Percentiles rank a stretch among this genome's conserved stretches.
Conservation (phyloP, 495 filamentous ascomycete genomes). For the Aspergillus carlsbadensis region DNA sequence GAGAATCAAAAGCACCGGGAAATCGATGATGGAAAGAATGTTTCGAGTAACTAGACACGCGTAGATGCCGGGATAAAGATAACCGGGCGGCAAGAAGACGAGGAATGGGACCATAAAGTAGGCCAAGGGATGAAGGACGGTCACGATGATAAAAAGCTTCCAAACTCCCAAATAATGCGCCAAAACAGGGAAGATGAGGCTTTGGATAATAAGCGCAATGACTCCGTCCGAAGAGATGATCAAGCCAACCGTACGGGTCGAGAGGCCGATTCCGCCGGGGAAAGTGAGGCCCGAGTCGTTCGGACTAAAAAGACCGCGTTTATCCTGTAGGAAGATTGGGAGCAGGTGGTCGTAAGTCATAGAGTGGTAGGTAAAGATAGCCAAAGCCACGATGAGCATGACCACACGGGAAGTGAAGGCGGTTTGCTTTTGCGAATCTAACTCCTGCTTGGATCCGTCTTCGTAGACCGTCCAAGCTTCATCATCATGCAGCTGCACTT, state of each 20-base stretch:
- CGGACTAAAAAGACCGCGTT: slow-evolving; percentile 31
- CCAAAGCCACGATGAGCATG: slow-evolving; percentile 68
- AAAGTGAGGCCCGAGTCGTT: slow-evolving; percentile 52
- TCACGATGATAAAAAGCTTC: slow-evolving; percentile 69
- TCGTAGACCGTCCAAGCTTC: slow-evolving; percentile 48
- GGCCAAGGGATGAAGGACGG: slow-evolving; percentile 69
- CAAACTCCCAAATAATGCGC: slow-evolving; percentile 73
- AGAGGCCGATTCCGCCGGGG: slow-evolving; percentile 72
- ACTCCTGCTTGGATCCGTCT: slow-evolving; percentile 42
- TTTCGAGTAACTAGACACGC: slow-evolving; percentile 69
- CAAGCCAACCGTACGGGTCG: slow-evolving; percentile 69
- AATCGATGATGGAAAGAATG: slow-evolving; percentile 71
- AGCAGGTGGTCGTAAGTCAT: slow-evolving; percentile 86
- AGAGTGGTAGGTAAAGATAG: slow-evolving; percentile 83
- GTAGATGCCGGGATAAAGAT: slow-evolving; percentile 70
- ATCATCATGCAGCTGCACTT: slow-evolving; percentile 49
- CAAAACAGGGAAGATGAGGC: slow-evolving; percentile 68
- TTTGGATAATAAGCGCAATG: slow-evolving; percentile 79
- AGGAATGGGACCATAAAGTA: slow-evolving; percentile 76
- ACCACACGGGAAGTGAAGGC: slow-evolving; percentile 65
- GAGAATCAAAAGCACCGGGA: slow-evolving; percentile 76
- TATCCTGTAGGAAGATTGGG: slow-evolving; percentile 81
- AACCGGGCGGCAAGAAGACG: slow-evolving; percentile 55
- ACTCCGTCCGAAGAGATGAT: slow-evolving; percentile 78
- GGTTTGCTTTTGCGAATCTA: slow-evolving; percentile 36